Conservation (phyloP, 2,329 filamentous ascomycete species). For the Claviceps capensis region DNA sequence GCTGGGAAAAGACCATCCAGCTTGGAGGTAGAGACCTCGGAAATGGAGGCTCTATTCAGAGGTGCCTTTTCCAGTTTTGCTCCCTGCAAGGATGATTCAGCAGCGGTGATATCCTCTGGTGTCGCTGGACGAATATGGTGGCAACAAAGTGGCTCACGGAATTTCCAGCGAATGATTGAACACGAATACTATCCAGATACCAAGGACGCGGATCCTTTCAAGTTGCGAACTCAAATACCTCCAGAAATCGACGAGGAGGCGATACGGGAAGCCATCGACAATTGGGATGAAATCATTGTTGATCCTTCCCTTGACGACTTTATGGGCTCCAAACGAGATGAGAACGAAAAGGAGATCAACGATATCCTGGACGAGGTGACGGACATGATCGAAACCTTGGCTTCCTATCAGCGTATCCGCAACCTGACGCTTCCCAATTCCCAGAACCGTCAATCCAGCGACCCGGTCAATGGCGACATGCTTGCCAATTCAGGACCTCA, state of each 20-base stretch:
- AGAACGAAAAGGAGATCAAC: slow-evolving; percentile 54
- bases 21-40: slow-evolving; percentile 44
- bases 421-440: slow-evolving; percentile 55
- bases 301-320: slow-evolving; percentile 44
- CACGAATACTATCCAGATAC: slow-evolving; percentile 29
- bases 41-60: slow-evolving; percentile 62
- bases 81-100: slow-evolving; percentile 59
- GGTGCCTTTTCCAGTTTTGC: slow-evolving; percentile 72
- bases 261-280: slow-evolving; percentile 40
- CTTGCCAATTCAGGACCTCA: slow-evolving; percentile 52
- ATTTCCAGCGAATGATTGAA: slow-evolving; percentile 51
- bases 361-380: slow-evolving; percentile 61
- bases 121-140: slow-evolving; percentile 62
- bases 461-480: slow-evolving; percentile 54
- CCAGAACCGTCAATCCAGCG: slow-evolving; percentile 44
- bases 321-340: slow-evolving; percentile 36
- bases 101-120: slow-evolving; percentile 53
- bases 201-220: slow-evolving; percentile 22
- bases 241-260: slow-evolving; percentile 36
- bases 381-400: slow-evolving; percentile 60
- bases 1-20: slow-evolving; percentile 44
- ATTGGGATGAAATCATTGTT: slow-evolving; percentile 43
- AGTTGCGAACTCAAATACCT: slow-evolving; percentile 15
- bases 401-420: slow-evolving; percentile 68
- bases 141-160: slow-evolving; percentile 54